Base-by-base conservation (phyloP, 2,329 filamentous ascomycete species). In the Blumeria hordei region DNA sequence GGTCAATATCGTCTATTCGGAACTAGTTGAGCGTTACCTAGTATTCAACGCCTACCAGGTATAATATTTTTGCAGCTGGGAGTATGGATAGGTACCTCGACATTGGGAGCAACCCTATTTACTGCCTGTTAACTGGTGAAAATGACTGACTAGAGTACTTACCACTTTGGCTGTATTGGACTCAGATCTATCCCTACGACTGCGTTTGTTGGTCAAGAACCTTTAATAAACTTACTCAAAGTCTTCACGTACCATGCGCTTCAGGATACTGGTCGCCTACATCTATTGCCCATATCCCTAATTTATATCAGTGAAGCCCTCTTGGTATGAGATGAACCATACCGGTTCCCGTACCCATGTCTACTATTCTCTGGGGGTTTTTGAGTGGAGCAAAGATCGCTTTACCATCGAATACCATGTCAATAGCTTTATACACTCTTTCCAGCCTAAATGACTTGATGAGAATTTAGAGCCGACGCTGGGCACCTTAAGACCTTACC, bases 1-100 rank as follows among this genome's bases (percentile, higher is more conserved):
- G 71, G 62, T 78, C 74, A 45, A 77, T 71, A 59, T 73, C 76
- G 60, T 77, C 74, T 56, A 76, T 57, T 10, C 55, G 51, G 34
- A 61, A 59, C 54, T 58, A 14, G 8, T 28, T 14, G 12, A 3
- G 72, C 11, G 53, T 49, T 55, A 47, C 6, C 32, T 41, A 6
- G 9, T 11, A 4, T 32, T 28, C 21, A 2, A 28, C 21, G 21
- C 21, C 21, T 28, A 28, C 21, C 21, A 28, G 21, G 21, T 2
- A 28, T 28, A 28, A 28, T 28, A 28, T 28, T 28, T 28, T 28
- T 28, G 21, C 21, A 28, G 4, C 34, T 32, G 35, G 36, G 18
- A n/a, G 18, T 10, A 16, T 3, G 14, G 9, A 36, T 34, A 56
- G 55, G 36, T 62, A 63, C 44, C 54, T 74, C 57, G 14, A 61